phyloP scores from a whole-genome alignment of 345 rosid species.

The Lepidium africanum region DNA sequence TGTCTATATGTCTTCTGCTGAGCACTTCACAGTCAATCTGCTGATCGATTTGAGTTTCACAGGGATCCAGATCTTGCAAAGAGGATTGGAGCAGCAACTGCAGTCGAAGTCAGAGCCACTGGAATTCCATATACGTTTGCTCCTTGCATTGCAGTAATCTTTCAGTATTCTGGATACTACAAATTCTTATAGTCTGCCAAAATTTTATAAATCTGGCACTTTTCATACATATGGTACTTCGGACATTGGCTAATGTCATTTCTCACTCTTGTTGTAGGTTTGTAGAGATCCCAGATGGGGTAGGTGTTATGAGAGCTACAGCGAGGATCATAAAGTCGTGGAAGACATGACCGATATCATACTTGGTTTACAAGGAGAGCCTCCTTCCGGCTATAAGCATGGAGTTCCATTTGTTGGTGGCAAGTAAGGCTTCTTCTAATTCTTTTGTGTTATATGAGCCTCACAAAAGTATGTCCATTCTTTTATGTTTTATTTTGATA shows the following conservation, averaged over 20 bases:
- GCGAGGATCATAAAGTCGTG: constrained; percentile 81
- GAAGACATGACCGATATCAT: constrained; percentile 75
- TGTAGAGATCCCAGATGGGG: constrained; percentile 99
- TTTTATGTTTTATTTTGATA: constrained; percentile 7
- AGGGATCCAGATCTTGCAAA: constrained; percentile 85
- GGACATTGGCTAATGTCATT: background rate
- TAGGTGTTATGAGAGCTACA: constrained; percentile 92
- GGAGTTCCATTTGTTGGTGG: constrained; percentile 88
- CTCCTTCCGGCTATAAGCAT: constrained; percentile 47
- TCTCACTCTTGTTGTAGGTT: constrained; percentile 48
- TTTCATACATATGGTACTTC: background rate
- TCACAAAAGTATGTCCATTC: background rate
- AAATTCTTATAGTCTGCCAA: background rate
- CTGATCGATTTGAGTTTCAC: constrained; percentile 7
- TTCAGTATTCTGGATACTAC: background rate
- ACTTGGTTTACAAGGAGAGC: constrained; percentile 86
- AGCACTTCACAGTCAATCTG: background rate
- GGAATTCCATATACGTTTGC: constrained; percentile 92
- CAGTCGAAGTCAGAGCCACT: constrained; percentile 95
- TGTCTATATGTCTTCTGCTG: background rate
- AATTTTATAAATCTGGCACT: background rate
- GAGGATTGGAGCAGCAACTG: constrained; percentile 94
- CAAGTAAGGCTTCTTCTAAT: constrained; percentile 43
- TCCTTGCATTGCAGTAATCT: constrained; percentile 88
- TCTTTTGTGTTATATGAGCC: background rate